Conservation (phyloP, 768 basidiomycete species). For the Austroboletus festivus region DNA sequence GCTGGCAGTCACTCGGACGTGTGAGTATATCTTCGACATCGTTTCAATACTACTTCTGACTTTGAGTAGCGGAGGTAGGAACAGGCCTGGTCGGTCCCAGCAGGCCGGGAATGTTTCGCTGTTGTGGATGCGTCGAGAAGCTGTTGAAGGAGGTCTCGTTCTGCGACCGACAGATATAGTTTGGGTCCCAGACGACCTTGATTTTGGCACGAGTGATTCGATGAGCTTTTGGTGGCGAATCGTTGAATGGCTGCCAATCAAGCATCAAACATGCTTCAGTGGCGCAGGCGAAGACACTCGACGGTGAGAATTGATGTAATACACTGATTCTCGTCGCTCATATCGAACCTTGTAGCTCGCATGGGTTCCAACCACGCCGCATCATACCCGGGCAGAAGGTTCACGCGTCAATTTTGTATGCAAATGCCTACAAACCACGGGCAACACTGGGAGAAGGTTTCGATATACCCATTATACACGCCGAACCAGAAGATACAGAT, state of each 20-base stretch:
- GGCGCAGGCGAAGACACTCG: slow-evolving; percentile 15
- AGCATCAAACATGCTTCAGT: slow-evolving; percentile 19
- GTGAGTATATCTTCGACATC: slow-evolving; percentile 13
- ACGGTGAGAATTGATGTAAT: slow-evolving; percentile 9
- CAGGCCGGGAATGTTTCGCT: slow-evolving; percentile 28
- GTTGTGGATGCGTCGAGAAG: slow-evolving; percentile 36
- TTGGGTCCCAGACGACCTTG: slow-evolving; percentile 27
- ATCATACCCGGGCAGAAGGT: slow-evolving; percentile 28
- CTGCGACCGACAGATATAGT: slow-evolving; percentile 27
- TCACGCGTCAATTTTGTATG: slow-evolving; percentile 23
- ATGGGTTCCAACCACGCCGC: slow-evolving; percentile 21
- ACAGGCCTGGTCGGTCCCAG: slow-evolving; percentile 16
- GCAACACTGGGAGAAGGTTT: slow-evolving; percentile 23
- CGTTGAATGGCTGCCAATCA: slow-evolving; percentile 25
- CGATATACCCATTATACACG: slow-evolving; percentile 14
- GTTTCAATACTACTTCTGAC: not conserved
- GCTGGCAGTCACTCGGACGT: slow-evolving; percentile 42
- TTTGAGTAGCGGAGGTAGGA: slow-evolving; percentile 23
- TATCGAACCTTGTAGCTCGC: slow-evolving; percentile 5
- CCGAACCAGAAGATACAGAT: not conserved
- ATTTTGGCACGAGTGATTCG: slow-evolving; percentile 20
- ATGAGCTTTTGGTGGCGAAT: slow-evolving; percentile 7
- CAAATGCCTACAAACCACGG: slow-evolving; percentile 18
- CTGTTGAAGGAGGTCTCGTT: slow-evolving; percentile 21
- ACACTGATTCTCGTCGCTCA: not conserved